Conservation (phyloP, 2,329 filamentous ascomycete genomes). For the Bipolaris gigantea region DNA sequence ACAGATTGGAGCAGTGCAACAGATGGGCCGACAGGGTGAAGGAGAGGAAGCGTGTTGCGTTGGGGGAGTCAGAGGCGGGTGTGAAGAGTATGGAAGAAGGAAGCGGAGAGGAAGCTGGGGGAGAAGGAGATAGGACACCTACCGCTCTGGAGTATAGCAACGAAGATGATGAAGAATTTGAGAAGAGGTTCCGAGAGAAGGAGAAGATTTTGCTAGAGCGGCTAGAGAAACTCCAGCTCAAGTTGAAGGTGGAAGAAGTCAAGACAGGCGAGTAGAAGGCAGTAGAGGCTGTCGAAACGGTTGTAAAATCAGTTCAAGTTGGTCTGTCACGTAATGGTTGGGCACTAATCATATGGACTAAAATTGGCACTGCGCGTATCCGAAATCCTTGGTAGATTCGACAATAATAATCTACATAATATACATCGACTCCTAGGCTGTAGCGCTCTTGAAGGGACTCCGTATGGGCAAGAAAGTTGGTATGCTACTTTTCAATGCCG, state of each 20-base stretch:
- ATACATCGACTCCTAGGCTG: conserved; percentile 12
- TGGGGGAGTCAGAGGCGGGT: not conserved
- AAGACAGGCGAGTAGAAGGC: not conserved
- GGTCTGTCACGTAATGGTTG: not conserved
- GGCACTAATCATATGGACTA: not conserved
- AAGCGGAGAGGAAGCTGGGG: conserved; percentile 6
- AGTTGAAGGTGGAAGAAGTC: conserved; percentile 22
- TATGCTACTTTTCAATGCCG: conserved; percentile 5
- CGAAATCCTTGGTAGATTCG: not conserved
- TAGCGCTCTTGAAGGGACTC: conserved; percentile 26
- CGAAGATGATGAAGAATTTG: conserved; percentile 38
- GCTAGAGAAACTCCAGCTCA: conserved; percentile 35
- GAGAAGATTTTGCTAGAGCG: conserved; percentile 34
- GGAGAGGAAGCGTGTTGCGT: not conserved
- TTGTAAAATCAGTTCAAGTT: not conserved
- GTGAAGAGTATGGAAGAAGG: not conserved
- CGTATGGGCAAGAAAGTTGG: conserved; percentile 17
- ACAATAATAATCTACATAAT: conserved; percentile 3
- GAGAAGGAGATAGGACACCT: conserved; percentile 36
- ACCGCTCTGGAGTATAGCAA: conserved; percentile 24
- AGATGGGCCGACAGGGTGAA: conserved; percentile 7
- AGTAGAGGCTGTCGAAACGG: not conserved
- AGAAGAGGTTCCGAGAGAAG: conserved; percentile 29
- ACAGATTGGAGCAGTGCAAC: conserved; percentile 24
- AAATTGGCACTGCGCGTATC: not conserved